Percentiles rank a stretch among this genome's conserved stretches.
Conservation (phyloP, 1,139 yeast genomes). For the Saccharomyces hybrid region DNA sequence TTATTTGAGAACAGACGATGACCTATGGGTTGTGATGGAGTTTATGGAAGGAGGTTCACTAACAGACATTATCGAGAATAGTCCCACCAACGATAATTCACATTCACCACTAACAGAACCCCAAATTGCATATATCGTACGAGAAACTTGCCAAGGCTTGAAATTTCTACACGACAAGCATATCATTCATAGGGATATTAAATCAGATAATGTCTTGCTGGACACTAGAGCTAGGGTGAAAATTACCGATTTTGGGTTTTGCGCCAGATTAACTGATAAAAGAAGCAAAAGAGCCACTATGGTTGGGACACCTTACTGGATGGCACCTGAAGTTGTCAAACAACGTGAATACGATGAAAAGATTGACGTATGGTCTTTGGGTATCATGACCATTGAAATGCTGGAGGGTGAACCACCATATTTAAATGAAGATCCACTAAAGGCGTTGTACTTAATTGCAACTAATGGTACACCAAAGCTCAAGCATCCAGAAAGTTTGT, state of each 20-base stretch:
- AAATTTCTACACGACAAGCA: constrained; percentile 86
- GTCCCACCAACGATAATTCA: constrained; percentile 37
- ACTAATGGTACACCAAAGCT: constrained; percentile 95
- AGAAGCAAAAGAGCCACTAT: constrained; percentile 92
- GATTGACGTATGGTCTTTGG: constrained; percentile 96
- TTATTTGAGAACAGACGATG: constrained; percentile 57
- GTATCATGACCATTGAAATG: constrained; percentile 98
- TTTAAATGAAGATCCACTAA: constrained; percentile 88
- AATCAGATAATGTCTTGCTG: constrained; percentile 85
- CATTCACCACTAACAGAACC: constrained; percentile 45
- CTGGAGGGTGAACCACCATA: constrained; percentile 98
- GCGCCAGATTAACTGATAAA: constrained; percentile 91
- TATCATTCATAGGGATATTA: constrained; percentile 92
- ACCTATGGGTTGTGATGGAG: constrained; percentile 90
- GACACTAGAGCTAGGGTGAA: constrained; percentile 86
- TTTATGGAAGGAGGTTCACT: constrained; percentile 87
- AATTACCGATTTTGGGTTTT: constrained; percentile 95
- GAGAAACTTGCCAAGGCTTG: constrained; percentile 85
- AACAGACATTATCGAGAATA: constrained; percentile 81
- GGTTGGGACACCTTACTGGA: constrained; percentile 99
- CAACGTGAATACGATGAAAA: constrained; percentile 95
- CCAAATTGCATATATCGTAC: constrained; percentile 86
- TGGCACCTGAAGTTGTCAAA: constrained; percentile 98
- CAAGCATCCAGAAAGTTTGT: constrained; percentile 74
- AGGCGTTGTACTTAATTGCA: constrained; percentile 84